A percentile compares a stretch with the other conserved stretches of the same genome.
Evolutionary conservation across 2,329 filamentous ascomycete genomes (phyloP).

Genomic region (Epichloe festucae): DNA sequence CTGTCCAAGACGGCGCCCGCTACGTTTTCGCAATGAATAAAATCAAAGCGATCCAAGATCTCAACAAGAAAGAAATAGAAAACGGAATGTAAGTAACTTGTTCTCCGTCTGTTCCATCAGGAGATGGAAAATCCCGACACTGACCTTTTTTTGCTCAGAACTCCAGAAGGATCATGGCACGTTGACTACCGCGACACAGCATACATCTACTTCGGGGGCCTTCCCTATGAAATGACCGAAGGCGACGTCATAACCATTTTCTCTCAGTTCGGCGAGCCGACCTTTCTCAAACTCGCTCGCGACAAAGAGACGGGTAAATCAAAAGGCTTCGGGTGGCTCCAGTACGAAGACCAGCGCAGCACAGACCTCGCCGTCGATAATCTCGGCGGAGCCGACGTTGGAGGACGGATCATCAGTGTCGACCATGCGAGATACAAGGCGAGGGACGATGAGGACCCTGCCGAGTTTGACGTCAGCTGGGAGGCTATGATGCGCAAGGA

Average conservation of each 20-base stretch:
- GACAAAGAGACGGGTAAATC: slow-evolving; percentile 96
- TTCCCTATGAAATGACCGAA: slow-evolving; percentile 86
- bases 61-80: slow-evolving; percentile 92
- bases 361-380: slow-evolving; percentile 96
- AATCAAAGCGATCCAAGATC: slow-evolving; percentile 79
- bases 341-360: slow-evolving; percentile 96
- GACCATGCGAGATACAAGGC: slow-evolving; percentile 90
- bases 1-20: neutral
- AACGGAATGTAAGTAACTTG: slow-evolving; percentile 57
- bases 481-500: slow-evolving; percentile 43
- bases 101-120: neutral
- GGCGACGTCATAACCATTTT: slow-evolving; percentile 95
- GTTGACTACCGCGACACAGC: slow-evolving; percentile 96
- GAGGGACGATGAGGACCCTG: slow-evolving; percentile 62
- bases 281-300: slow-evolving; percentile 80
- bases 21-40: slow-evolving; percentile 59
- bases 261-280: slow-evolving; percentile 91
- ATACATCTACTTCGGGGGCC: slow-evolving; percentile 93
- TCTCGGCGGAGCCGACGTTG: slow-evolving; percentile 70
- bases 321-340: slow-evolving; percentile 84
- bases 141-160: slow-evolving; percentile 32
- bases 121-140: slow-evolving; percentile 6
- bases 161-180: slow-evolving; percentile 86
- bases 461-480: slow-evolving; percentile 46
- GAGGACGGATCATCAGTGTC: slow-evolving; percentile 69